Evolutionary conservation across 2,329 filamentous ascomycete genomes (phyloP), one percentile per base, ranked within the genome.

Genomic region (Fusarium veterinarium): DNA sequence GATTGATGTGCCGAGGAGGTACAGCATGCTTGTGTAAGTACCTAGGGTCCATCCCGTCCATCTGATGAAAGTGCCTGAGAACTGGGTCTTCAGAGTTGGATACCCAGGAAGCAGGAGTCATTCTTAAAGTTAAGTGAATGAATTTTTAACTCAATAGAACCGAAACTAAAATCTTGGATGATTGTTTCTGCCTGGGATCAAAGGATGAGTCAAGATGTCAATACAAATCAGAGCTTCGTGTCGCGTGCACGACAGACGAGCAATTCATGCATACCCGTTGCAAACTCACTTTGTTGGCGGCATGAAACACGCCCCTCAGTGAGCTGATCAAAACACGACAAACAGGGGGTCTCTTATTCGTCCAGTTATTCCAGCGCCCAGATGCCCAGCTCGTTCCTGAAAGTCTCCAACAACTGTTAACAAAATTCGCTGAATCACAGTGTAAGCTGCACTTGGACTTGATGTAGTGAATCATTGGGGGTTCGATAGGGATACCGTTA

Each of bases 1-100:
- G 38, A 81, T 79, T 33, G 33, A 78, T 78, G 13, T 28, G 60
- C 77, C 78, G 59, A 63, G 28, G 9, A 37, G 35, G 28, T 28
- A 28, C 28, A 28, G 28, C 28, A 28, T 28, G 28, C 28, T 28
- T 28, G 28, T 28, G 28, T 28, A 20, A 11, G 28, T 28, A 20
- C 11, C 11, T 23, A 44, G 35, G 60, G 42, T 53, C 52, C n/a
- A 42, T 51, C 25, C 52, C n/a, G 38, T 51, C 25, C 25, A 35
- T 64, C 25, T 56, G n/a, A 52, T 28, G 5, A 20, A 20, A 25
- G 38, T 37, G 31, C 20, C 40, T n/a, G 60, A 40, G 33, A 33
- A 33, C 16, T 31, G n/a, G 46, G 30, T 20, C 44, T 19, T n/a
- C 8, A 14, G 20, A 55, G 20, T 40, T 38, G 19, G 49, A 28